Conservation (phyloP, 768 basidiomycete species). For the Kwoniella shandongensis region DNA sequence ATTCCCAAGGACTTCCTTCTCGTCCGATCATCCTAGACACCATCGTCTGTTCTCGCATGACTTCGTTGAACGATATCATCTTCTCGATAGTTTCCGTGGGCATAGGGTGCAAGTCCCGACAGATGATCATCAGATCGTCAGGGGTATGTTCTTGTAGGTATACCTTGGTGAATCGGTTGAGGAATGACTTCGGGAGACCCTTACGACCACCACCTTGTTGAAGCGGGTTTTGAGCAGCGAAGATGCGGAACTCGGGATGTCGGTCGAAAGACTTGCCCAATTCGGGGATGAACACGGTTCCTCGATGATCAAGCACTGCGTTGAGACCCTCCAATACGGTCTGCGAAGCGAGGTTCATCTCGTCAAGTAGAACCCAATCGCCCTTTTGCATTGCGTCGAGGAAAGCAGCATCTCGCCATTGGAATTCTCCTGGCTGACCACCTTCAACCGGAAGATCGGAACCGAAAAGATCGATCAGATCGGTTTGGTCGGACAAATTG, state of each 20-base stretch:
- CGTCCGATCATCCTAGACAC: constrained; percentile 67
- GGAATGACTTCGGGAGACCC: constrained; percentile 93
- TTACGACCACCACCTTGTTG: constrained; percentile 96
- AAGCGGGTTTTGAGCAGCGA: constrained; percentile 95
- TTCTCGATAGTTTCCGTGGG: constrained; percentile 60
- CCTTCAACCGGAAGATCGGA: constrained; percentile 94
- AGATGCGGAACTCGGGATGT: constrained; percentile 93
- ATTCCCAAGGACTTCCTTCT: constrained; percentile 92
- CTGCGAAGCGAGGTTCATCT: constrained; percentile 98
- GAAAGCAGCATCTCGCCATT: constrained; percentile 97
- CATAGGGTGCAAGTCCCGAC: constrained; percentile 69
- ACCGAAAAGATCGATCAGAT: constrained; percentile 92
- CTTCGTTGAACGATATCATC: constrained; percentile 82
- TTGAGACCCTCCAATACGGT: constrained; percentile 96
- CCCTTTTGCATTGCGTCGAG: constrained; percentile 89
- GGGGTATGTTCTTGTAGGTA: constrained; percentile 81
- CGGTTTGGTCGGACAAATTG: constrained; percentile 97
- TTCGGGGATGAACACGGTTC: constrained; percentile 91
- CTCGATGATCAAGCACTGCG: constrained; percentile 91
- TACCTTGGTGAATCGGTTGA: constrained; percentile 98
- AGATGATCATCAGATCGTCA: constrained; percentile 75
- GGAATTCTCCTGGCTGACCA: constrained; percentile 85
- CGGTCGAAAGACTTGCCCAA: constrained; percentile 81
- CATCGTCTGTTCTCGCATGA: constrained; percentile 68
- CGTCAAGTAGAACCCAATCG: constrained; percentile 95